Percentiles rank a stretch among this genome's conserved stretches.
These are phyloP conservation scores for Magnaporthiopsis rhizophila DNA, from an alignment of 2,329 filamentous ascomycete species.

Conservation along the genomic window DNA sequence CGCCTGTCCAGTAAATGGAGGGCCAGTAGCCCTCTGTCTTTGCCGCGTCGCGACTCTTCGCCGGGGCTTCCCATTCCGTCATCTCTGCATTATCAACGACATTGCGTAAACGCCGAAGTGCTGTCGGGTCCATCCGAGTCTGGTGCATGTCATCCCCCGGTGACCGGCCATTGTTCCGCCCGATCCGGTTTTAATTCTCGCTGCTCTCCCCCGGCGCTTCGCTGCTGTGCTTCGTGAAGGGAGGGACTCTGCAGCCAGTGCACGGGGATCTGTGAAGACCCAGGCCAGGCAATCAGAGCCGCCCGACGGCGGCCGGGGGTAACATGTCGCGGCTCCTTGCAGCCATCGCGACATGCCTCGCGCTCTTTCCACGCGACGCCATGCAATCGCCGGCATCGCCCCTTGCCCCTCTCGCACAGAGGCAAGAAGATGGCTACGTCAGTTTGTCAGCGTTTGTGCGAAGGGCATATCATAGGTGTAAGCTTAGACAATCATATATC, in stretches of 20 bases:
- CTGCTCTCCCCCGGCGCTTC: too few species aligned
- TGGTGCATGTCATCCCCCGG: background rate
- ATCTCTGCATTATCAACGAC: background rate
- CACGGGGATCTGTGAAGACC: too few species aligned
- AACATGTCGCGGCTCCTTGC: background rate
- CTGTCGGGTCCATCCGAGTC: background rate
- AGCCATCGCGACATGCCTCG: background rate
- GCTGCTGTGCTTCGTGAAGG: too few species aligned
- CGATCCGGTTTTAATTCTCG: too few species aligned
- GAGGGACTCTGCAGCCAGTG: too few species aligned
- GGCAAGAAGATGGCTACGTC: constrained; percentile 11
- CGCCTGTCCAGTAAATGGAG: background rate
- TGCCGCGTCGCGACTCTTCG: background rate
- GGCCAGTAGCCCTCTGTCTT: background rate
- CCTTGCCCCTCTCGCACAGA: background rate
- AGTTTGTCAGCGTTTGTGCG: constrained; percentile 13
- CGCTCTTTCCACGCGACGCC: background rate
- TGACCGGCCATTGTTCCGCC: background rate
- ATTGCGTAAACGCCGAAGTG: background rate
- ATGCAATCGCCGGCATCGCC: background rate
- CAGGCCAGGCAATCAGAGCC: background rate
- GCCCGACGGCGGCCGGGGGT: background rate
- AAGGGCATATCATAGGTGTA: constrained; percentile 17
- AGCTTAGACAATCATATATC: constrained; percentile 3
- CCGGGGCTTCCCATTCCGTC: background rate